These are phyloP conservation scores for Xylaria sp. DNA, from an alignment of 2,329 filamentous ascomycete species.

Conservation along the genomic window DNA sequence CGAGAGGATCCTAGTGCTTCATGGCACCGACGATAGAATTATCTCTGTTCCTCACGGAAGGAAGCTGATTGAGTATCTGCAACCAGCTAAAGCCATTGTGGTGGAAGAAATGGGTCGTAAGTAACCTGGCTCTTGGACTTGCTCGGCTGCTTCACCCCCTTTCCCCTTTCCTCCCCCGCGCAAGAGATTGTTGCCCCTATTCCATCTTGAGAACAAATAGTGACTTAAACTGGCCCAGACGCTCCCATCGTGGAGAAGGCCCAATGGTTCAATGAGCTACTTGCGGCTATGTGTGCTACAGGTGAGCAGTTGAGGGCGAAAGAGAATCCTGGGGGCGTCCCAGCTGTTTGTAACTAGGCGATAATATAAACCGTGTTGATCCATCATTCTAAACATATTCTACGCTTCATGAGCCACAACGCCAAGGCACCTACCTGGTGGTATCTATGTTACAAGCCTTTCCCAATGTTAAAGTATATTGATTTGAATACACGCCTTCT, in stretches of 20 bases:
- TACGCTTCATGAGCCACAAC: constrained; percentile 28
- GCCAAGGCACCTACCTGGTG: constrained; percentile 27
- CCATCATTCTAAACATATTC: constrained; percentile 2
- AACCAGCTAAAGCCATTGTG: constrained; percentile 67
- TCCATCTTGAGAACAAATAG: constrained; percentile 1
- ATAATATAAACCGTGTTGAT: constrained; percentile 5
- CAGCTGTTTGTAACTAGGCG: neutral
- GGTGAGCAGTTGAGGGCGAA: constrained; percentile 59
- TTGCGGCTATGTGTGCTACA: constrained; percentile 67
- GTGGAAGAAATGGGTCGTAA: constrained; percentile 74
- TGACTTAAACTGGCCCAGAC: constrained; percentile 53
- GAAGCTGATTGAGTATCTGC: constrained; percentile 72
- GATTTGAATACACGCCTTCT: neutral
- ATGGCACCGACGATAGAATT: constrained; percentile 83
- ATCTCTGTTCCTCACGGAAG: constrained; percentile 76
- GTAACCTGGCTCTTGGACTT: neutral
- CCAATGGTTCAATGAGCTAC: constrained; percentile 72
- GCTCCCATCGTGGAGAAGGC: constrained; percentile 78
- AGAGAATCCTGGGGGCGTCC: neutral
- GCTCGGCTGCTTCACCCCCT: neutral
- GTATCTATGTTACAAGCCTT: constrained; percentile 29
- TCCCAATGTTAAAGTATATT: constrained; percentile 2
- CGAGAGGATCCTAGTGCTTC: constrained; percentile 79
- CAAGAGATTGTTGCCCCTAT: neutral
- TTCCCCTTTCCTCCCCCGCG: too few relatives aligned